A percentile compares a stretch with the other conserved stretches of the same genome.
Conservation (phyloP, 306 rosid species). For the Psophocarpus tetragonolobus region DNA sequence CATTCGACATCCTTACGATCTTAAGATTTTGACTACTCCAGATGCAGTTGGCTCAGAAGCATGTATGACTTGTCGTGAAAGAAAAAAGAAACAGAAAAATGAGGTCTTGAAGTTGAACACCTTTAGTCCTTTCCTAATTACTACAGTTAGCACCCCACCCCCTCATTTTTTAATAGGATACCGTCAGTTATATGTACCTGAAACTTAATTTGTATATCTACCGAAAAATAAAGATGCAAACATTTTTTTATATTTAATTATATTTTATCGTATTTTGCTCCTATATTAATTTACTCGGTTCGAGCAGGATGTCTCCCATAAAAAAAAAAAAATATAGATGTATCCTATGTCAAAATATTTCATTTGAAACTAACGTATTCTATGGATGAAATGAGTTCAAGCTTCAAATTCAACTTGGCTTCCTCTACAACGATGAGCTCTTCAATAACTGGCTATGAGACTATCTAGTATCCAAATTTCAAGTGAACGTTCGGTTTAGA, state of each 20-base stretch:
- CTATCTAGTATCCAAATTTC: neutral
- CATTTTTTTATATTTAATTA: neutral
- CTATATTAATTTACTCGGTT: no score
- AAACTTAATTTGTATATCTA: neutral
- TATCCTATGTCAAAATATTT: no score
- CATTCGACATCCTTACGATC: neutral
- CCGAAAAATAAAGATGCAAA: neutral
- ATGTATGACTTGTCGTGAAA: neutral
- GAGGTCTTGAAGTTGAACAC: neutral
- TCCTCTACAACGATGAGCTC: neutral
- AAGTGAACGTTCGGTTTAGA: neutral
- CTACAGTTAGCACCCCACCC: neutral
- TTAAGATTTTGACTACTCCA: neutral
- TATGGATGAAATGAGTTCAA: neutral
- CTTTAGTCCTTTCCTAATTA: neutral
- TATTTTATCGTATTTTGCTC: no score
- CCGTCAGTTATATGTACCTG: neutral
- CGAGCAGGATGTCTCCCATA: no score
- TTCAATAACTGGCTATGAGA: neutral
- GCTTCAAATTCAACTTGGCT: neutral
- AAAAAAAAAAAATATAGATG: no score
- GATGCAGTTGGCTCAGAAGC: neutral
- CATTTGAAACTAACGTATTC: no score
- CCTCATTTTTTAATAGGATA: neutral
- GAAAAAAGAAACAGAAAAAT: neutral